Percentiles rank a stretch among this genome's conserved stretches.
Evolutionary conservation across 345 rosid species (phyloP).

Genomic region (Eucalyptus regnans): DNA sequence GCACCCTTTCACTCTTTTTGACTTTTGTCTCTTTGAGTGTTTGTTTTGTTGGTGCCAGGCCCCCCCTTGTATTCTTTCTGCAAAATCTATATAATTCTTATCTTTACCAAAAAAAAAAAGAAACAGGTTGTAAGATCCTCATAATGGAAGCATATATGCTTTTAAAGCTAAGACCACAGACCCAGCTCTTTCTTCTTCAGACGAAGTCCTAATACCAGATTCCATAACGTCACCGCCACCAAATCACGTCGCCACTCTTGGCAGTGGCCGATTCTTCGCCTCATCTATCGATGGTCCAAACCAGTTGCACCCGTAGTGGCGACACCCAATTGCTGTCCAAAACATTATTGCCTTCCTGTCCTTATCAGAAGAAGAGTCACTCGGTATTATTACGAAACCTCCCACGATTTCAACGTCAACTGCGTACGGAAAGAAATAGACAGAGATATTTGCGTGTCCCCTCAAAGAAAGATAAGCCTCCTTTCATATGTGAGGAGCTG

Average conservation of each 20-base stretch:
- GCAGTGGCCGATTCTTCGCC: background rate
- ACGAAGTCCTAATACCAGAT: background rate
- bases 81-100: no score
- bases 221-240: background rate
- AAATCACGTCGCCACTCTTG: background rate
- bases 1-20: no score
- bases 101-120: background rate
- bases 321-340: background rate
- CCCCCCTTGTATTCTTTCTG: no score
- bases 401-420: background rate
- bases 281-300: background rate
- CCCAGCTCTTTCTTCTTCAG: background rate
- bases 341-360: background rate
- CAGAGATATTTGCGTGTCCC: background rate
- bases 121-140: background rate
- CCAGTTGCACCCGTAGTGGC: background rate
- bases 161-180: background rate
- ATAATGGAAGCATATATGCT: background rate
- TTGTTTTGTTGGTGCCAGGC: no score
- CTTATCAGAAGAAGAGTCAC: background rate
- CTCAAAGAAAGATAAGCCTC: background rate
- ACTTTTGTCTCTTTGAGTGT: no score
- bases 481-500: background rate
- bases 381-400: background rate
- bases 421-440: background rate